Base-by-base conservation (phyloP, 75 land plant genomes). In the Larix kaempferi region DNA sequence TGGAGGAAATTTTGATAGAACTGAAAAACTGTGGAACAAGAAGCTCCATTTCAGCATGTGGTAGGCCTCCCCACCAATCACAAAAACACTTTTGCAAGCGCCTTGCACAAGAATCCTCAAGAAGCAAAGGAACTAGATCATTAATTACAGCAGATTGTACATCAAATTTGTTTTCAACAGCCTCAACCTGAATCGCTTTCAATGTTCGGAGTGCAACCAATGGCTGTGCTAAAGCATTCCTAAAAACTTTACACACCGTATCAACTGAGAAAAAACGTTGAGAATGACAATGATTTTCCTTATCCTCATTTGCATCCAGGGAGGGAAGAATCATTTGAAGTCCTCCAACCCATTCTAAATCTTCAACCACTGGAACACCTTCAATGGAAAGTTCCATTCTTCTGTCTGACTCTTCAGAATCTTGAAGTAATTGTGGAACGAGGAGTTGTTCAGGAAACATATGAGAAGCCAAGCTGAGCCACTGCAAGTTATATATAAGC, bases 381-480 rank as follows among this genome's bases (percentile, higher is more conserved):
- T n/a, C 49, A 33, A 35, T 27, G 56, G 78, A 35, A 65, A 16
- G 37, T 26, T 41, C 41, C 39, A 12, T 76, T 63, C 13, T 16
- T 76, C 13, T 37, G 65, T 35, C 73, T 49, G 52, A 56, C 19
- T 49, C 65, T 52, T 74, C 75, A 27, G 59, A 74, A 80, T 75
- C 76, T 57, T 80, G 71, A 58, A 86, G 82, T 17, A 84, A 67
- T 41, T 78, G 73, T 72, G 66, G 59, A 3, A 77, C 82, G 3
- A 71, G 27, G 57, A 86, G 74, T 22, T 77, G 82, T 57, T 84
- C 88, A 37, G 88, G 88, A 76, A 86, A 77, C 58, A 80, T 75
- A 52, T 67, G 52, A 35, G 87, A 69, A 76, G 88, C 88, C 44
- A 86, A 71, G 55, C 82, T 76, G 54, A 84, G 82, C 86, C 87